phyloP scores from a whole-genome alignment of 768 basidiomycete genomes.

The Hydnum rufescens region DNA sequence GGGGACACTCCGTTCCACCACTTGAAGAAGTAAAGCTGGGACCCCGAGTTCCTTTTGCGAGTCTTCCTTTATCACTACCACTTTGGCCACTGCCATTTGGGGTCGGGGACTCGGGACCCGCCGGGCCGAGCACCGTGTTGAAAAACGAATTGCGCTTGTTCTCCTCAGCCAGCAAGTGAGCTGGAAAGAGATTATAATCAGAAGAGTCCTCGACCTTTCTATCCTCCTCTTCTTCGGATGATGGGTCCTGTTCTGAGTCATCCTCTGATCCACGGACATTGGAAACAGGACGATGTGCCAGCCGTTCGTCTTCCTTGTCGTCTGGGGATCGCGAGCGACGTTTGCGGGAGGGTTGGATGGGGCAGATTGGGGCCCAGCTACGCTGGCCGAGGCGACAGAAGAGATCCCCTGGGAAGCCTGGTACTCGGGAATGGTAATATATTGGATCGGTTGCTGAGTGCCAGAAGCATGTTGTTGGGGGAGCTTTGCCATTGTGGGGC shows the following conservation, averaged over 20 bases:
- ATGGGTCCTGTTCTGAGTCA: too few relatives aligned
- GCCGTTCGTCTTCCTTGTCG: too few relatives aligned
- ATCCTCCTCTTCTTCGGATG: too few relatives aligned
- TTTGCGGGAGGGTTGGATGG: too few relatives aligned
- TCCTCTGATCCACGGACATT: too few relatives aligned
- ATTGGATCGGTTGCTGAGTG: conserved; percentile 17
- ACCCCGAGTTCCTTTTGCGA: neutral
- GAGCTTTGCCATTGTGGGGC: too few relatives aligned
- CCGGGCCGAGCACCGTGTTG: conserved; percentile 58
- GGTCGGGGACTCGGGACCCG: neutral
- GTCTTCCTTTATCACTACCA: neutral
- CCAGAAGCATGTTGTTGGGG: too few relatives aligned
- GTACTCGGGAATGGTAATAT: conserved; percentile 17
- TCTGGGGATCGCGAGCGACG: too few relatives aligned
- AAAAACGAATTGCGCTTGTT: conserved; percentile 60
- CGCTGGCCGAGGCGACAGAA: too few relatives aligned
- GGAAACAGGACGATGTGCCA: too few relatives aligned
- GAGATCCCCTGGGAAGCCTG: conserved; percentile 12
- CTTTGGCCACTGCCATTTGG: neutral
- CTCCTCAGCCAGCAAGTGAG: conserved; percentile 52
- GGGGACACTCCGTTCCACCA: neutral
- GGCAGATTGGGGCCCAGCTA: too few relatives aligned
- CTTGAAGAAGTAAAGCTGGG: neutral
- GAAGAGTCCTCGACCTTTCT: too few relatives aligned
- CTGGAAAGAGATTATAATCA: conserved; percentile 51